Evolutionary conservation across 257 asterid species (phyloP), one percentile per base, ranked within the genome.

Genomic region (Salvia splendens): DNA sequence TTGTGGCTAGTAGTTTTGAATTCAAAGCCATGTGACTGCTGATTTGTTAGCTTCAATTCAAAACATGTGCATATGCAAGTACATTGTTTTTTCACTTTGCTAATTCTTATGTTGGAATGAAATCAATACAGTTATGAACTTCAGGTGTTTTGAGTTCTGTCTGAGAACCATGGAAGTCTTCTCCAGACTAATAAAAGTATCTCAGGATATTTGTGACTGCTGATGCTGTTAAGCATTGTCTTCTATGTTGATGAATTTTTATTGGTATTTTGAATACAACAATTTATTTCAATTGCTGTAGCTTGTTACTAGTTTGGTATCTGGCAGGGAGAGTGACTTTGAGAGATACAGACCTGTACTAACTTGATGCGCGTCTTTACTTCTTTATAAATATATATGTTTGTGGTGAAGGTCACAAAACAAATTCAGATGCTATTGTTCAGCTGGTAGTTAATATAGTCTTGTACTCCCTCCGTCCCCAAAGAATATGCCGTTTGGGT

Each of bases 71-170:
- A 42, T 35, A 32, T 63, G 17, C 17, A 15, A 28, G 20, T 38
- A 20, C 8, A 5, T 41, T 66, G 2, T 51, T 54, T 54, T 9
- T 28, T 5, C 10, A 55, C 47, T 6, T 52, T 36, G 54, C 9
- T 3, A 45, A 56, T 6, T 61, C 55, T 3, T 12, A 3, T 20
- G 6, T 53, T 8, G 24, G 64, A 53, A 62, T 32, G 8, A 62
- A 51, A 33, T 54, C 17, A n/a, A 14, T 64, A 5, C 14, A 17
- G 12, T 3, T 52, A 9, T 41, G 46, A 42, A 43, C 51, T 16
- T 72, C 32, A 11, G 20, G n/a, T 66, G 59, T 16, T 49, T 40
- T 49, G 58, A 41, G 33, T 51, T 40, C 40, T 55, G 61, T 15
- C 46, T 71, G 28, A 40, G 28, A 11, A 3, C 24, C 24, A 12